A percentile compares a stretch with the other conserved stretches of the same genome.
These are phyloP conservation scores for Saturnispora kantuleensis DNA, from an alignment of 805 yeast species.

Conservation along the genomic window DNA sequence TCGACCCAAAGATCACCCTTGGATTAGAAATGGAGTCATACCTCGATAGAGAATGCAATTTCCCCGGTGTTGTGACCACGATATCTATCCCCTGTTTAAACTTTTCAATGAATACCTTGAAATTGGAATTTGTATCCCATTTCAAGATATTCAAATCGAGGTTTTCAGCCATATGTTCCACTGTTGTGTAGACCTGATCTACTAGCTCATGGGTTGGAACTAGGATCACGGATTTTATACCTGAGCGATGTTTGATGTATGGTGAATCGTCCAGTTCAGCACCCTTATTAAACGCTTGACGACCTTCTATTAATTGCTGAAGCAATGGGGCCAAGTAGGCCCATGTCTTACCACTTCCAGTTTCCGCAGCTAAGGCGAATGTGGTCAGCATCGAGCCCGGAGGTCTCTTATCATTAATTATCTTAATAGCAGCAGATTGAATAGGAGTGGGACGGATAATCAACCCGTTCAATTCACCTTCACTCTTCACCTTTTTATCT, in stretches of 20 bases:
- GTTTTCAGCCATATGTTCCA: slow-evolving; percentile 23
- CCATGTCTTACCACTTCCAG: slow-evolving; percentile 96
- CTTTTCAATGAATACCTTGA: slow-evolving; percentile 38
- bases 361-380: slow-evolving; percentile 86
- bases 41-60: slow-evolving; percentile 32
- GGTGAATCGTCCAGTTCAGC: slow-evolving; percentile 13
- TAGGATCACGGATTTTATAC: slow-evolving; percentile 62
- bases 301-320: slow-evolving; percentile 55
- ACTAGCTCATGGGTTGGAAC: slow-evolving; percentile 88
- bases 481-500: slow-evolving; percentile 24
- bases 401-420: slow-evolving; percentile 35
- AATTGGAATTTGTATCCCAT: slow-evolving; percentile 56
- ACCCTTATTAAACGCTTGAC: slow-evolving; percentile 24
- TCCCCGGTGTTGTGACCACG: slow-evolving; percentile 78
- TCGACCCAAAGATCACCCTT: slow-evolving; percentile 32
- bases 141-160: slow-evolving; percentile 39
- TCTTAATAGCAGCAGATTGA: slow-evolving; percentile 65
- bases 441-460: slow-evolving; percentile 63
- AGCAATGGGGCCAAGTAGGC: slow-evolving; percentile 75
- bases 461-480: slow-evolving; percentile 27
- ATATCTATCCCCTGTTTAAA: slow-evolving; percentile 58
- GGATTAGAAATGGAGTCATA: slow-evolving; percentile 26
- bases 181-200: slow-evolving; percentile 56
- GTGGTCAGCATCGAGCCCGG: slow-evolving; percentile 36
- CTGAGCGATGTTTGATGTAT: slow-evolving; percentile 26